Conservation (phyloP, 805 yeast species). For the Candida methanosorbosa region DNA sequence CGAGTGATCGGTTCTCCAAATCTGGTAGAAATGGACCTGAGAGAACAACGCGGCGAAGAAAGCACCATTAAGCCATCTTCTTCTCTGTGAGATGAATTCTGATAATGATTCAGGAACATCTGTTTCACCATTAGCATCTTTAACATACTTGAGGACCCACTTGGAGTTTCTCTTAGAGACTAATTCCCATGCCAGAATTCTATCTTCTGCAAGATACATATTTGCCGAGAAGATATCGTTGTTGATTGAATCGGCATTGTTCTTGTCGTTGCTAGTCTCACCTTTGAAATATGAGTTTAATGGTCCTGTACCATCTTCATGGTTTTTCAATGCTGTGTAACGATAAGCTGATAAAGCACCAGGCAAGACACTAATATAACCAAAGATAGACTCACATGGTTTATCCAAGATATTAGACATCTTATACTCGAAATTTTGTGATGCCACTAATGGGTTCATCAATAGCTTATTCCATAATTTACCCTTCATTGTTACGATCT, state of each 20-base stretch:
- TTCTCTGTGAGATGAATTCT: constrained; percentile 92
- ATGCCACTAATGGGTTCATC: constrained; percentile 86
- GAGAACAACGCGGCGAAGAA: constrained; percentile 93
- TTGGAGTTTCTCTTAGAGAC: constrained; percentile 76
- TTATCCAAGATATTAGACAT: constrained; percentile 95
- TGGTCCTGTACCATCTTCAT: constrained; percentile 90
- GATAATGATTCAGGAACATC: constrained; percentile 93
- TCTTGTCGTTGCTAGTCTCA: constrained; percentile 35
- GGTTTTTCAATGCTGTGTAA: constrained; percentile 76
- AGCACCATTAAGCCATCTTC: constrained; percentile 98
- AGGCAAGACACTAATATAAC: constrained; percentile 88
- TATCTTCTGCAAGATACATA: constrained; percentile 95
- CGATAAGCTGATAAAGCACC: constrained; percentile 96
- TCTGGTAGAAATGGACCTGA: constrained; percentile 73
- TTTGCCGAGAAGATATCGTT: constrained; percentile 87
- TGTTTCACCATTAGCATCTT: constrained; percentile 90
- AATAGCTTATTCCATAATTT: constrained; percentile 74
- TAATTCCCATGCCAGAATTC: constrained; percentile 93
- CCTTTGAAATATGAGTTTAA: constrained; percentile 84
- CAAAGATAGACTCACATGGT: constrained; percentile 87
- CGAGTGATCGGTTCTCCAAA: constrained; percentile 88
- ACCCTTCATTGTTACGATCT: constrained; percentile 92
- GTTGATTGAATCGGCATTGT: constrained; percentile 32
- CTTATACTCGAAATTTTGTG: constrained; percentile 93
- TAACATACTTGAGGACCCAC: constrained; percentile 89